A percentile compares a stretch with the other conserved stretches of the same genome.
These are phyloP conservation scores for Aspergillus sp. DNA, from an alignment of 2,329 filamentous ascomycete genomes.

Conservation along the genomic window DNA sequence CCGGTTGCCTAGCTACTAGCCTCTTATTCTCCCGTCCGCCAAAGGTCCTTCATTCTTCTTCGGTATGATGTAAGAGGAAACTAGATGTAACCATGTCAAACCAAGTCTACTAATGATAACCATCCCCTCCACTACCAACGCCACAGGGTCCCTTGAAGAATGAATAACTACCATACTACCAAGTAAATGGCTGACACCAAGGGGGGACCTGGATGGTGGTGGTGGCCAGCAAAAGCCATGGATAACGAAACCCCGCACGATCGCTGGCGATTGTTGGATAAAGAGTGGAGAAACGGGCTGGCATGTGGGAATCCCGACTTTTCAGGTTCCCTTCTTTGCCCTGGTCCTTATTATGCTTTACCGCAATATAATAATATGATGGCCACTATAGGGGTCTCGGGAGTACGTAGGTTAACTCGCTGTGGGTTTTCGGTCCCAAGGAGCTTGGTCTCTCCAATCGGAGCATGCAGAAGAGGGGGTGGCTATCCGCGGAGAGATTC, in stretches of 20 bases:
- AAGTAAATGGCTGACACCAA: too few relatives aligned
- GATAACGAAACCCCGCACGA: slow-evolving; percentile 1
- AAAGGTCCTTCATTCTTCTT: background rate
- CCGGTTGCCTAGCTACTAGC: too few relatives aligned
- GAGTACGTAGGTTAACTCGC: background rate
- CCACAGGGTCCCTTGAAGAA: background rate
- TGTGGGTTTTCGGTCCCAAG: background rate
- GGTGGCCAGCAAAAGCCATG: background rate
- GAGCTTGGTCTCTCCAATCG: background rate
- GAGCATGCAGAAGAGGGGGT: background rate
- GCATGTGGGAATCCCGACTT: background rate
- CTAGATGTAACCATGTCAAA: background rate
- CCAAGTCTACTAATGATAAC: too few relatives aligned
- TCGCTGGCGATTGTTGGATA: background rate
- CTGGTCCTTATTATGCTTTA: too few relatives aligned
- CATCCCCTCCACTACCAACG: background rate
- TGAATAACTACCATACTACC: too few relatives aligned
- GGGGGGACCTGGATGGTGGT: background rate
- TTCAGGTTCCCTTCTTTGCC: too few relatives aligned
- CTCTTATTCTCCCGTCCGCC: background rate
- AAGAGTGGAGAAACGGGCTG: background rate
- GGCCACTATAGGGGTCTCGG: background rate
- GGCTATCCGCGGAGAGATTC: background rate
- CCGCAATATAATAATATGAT: too few relatives aligned
- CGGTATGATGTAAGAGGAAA: background rate